A percentile compares a stretch with the other conserved stretches of the same genome.
phyloP scores from a whole-genome alignment of 2,329 filamentous ascomycete species.

The Endoconidiophora polonica region DNA sequence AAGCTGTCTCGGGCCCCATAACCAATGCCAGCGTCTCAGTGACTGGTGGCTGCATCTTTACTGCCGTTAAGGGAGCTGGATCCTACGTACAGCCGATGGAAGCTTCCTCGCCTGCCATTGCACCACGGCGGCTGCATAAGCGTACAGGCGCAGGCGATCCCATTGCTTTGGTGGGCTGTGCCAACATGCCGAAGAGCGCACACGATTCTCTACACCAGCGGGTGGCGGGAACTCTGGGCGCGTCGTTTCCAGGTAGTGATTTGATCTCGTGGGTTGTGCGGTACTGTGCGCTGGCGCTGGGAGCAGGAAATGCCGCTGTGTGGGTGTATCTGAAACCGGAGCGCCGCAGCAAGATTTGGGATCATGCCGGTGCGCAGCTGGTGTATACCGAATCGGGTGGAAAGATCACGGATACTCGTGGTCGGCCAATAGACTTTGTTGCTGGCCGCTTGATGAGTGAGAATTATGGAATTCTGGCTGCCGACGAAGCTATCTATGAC shows the following conservation, averaged over 20 bases:
- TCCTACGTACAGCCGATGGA: constrained; percentile 29
- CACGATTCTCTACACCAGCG: constrained; percentile 30
- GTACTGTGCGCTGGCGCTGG: constrained; percentile 36
- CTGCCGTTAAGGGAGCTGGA: constrained; percentile 31
- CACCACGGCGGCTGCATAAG: constrained; percentile 19
- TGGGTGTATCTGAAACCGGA: constrained; percentile 37
- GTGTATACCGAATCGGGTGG: constrained; percentile 41
- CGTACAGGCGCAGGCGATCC: neutral
- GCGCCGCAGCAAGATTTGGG: constrained; percentile 39
- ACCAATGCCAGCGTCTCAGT: constrained; percentile 29
- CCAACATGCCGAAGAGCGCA: constrained; percentile 29
- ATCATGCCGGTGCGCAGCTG: constrained; percentile 43
- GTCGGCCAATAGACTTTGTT: constrained; percentile 31
- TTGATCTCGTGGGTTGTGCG: constrained; percentile 41
- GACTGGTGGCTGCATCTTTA: constrained; percentile 32
- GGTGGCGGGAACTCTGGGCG: constrained; percentile 26
- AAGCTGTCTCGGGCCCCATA: constrained; percentile 24
- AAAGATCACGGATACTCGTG: constrained; percentile 36
- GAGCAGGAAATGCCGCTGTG: constrained; percentile 35
- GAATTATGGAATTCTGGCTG: constrained; percentile 42
- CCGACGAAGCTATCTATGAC: constrained; percentile 27
- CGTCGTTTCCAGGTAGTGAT: constrained; percentile 31
- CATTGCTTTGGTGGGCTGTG: constrained; percentile 31
- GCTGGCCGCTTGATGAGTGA: constrained; percentile 30
- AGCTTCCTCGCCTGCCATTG: constrained; percentile 12